Percentiles rank a stretch among this genome's conserved stretches.
Evolutionary conservation across 2,329 filamentous ascomycete species (phyloP).

Genomic region (Botrytis tulipae): DNA sequence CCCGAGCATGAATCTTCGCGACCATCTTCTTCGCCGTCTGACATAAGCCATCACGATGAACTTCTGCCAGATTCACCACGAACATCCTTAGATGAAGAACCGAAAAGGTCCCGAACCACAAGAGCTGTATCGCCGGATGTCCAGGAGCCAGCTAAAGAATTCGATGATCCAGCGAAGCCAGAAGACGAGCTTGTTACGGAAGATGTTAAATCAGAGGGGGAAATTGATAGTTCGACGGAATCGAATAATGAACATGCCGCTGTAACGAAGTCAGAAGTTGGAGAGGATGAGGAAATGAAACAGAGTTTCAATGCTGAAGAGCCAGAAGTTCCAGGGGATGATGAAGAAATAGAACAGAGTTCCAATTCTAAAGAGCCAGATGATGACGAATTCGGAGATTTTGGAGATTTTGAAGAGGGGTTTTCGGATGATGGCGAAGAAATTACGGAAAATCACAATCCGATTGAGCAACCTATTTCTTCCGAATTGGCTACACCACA

Average conservation of each 20-base stretch:
- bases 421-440: conserved; percentile 28
- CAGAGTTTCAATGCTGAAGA: neutral
- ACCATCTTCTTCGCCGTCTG: conserved; percentile 36
- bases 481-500: neutral
- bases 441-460: conserved; percentile 20
- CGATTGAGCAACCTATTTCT: neutral
- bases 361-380: conserved; percentile 19
- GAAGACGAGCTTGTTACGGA: conserved; percentile 21
- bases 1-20: conserved; percentile 29
- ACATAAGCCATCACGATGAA: conserved; percentile 35
- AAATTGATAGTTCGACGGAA: neutral
- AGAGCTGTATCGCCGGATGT: conserved; percentile 23
- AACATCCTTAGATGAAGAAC: conserved; percentile 39
- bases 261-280: conserved; percentile 4
- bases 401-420: conserved; percentile 42
- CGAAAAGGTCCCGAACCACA: conserved; percentile 21
- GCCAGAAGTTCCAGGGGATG: conserved; percentile 22
- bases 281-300: conserved; percentile 9
- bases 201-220: neutral
- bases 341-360: neutral
- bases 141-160: conserved; percentile 35
- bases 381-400: conserved; percentile 41
- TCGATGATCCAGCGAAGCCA: conserved; percentile 31
- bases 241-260: neutral
- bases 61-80: conserved; percentile 34